Conservation (phyloP, 371 early-diverging fungal genomes). For the Funneliformis caledonium region DNA sequence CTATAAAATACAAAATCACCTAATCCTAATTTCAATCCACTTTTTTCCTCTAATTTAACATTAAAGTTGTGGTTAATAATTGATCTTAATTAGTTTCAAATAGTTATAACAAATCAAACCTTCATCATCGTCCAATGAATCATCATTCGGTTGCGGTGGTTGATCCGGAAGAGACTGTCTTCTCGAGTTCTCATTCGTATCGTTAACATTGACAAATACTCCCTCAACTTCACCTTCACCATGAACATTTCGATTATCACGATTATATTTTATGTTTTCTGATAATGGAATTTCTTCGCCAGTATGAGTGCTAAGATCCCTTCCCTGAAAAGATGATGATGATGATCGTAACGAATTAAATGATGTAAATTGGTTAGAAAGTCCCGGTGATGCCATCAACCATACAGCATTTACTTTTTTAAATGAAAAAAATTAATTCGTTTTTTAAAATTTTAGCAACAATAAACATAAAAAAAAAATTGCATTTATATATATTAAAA, state of each 20-base stretch:
- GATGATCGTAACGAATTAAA: slow-evolving; percentile 20
- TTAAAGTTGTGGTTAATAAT: background rate
- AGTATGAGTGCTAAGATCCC: background rate
- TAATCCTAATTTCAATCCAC: slow-evolving; percentile 82
- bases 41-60: slow-evolving; percentile 53
- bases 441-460: background rate
- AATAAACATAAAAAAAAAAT: too few species aligned
- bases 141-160: slow-evolving; percentile 28
- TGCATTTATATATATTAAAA: too few species aligned
- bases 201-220: background rate
- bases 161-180: background rate
- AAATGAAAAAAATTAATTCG: background rate
- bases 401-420: slow-evolving; percentile 69
- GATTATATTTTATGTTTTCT: slow-evolving; percentile 18
- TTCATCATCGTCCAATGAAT: slow-evolving; percentile 56
- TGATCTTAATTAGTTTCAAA: background rate
- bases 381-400: slow-evolving; percentile 71
- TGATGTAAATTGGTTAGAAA: background rate
- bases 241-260: slow-evolving; percentile 24
- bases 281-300: slow-evolving; percentile 22
- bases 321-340: background rate
- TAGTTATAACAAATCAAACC: slow-evolving; percentile 46
- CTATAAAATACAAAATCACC: slow-evolving; percentile 93
- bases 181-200: background rate
- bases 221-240: slow-evolving; percentile 44